Evolutionary conservation across 2,329 filamentous ascomycete species (phyloP), one percentile per base, ranked within the genome.

Genomic region (Pestalotiopsis sp.): DNA sequence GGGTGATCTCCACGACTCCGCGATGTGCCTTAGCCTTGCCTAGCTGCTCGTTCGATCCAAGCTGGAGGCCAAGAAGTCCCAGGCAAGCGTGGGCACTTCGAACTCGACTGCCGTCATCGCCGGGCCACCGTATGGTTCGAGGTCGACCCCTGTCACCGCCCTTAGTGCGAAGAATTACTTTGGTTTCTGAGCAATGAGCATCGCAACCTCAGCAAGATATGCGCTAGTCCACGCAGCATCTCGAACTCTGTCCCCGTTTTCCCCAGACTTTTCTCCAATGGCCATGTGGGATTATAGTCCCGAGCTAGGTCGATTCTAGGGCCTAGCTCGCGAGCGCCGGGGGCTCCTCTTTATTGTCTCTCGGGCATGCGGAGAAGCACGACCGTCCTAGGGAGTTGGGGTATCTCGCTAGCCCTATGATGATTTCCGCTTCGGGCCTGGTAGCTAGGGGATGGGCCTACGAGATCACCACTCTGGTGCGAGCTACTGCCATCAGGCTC

Each of bases 231-330:
- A 9, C 31, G 25, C 20, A n/a, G 4, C 45, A 52, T 9, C 6
- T 14, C 27, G 14, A 39, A 39, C 59, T 39, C n/a, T 20, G 27
- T 17, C 25, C 59, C 27, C 59, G 25, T 31, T 36, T 62, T 62
- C 59, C 59, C 59, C 59, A 62, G 59, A 62, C 36, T 36, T 36
- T 36, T 36, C 23, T 39, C 59, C 59, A 62, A 62, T 62, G 27
- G 25, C 59, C 59, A 59, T 36, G 23, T 27, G 23, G 57, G 23
- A 59, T 36, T 27, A 59, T 14, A 27, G 27, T 27, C 23, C 57
- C 23, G 23, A 13, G 23, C 57, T 59, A 59, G 11, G 27, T 6
- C 17, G 20, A 17, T 59, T 9, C 20, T 27, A 59, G 23, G 23
- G 57, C 23, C 23, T 59, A 59, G 57, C 57, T 59, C 23, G 5